phyloP scores from a whole-genome alignment of 305 asterid genomes.

The Caryopteris hybrid region DNA sequence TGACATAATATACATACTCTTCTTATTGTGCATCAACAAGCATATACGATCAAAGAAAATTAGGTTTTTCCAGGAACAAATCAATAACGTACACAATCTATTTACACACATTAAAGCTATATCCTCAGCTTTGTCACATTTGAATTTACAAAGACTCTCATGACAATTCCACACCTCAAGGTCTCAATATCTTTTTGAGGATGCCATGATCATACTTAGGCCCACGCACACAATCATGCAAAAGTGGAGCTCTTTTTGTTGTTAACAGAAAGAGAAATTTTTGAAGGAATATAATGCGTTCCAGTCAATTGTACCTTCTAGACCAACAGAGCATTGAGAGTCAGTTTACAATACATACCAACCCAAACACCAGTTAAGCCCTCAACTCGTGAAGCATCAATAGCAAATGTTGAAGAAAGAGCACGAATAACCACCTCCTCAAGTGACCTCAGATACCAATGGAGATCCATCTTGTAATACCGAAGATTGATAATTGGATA shows the following conservation, averaged over 20 bases:
- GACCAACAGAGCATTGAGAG: slow-evolving; percentile 1
- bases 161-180: neutral
- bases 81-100: neutral
- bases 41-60: neutral
- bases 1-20: neutral
- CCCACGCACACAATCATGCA: too few species aligned
- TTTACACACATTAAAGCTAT: neutral
- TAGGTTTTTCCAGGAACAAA: neutral
- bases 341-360: slow-evolving; percentile 42
- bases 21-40: neutral
- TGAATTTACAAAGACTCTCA: neutral
- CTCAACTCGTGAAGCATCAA: slow-evolving; percentile 62
- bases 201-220: too few species aligned
- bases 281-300: too few species aligned
- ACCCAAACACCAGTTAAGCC: slow-evolving; percentile 94
- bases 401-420: slow-evolving; percentile 54
- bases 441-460: slow-evolving; percentile 86
- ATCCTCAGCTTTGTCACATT: neutral
- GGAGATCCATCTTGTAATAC: slow-evolving; percentile 72
- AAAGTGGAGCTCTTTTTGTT: too few species aligned
- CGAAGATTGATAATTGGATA: slow-evolving; percentile 88
- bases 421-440: slow-evolving; percentile 87
- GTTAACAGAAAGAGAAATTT: too few species aligned
- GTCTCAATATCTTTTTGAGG: too few species aligned
- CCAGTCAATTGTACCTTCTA: neutral